phyloP scores from a whole-genome alignment of 1,284 basidiomycete species.

The Sanghuangporus baumii region DNA sequence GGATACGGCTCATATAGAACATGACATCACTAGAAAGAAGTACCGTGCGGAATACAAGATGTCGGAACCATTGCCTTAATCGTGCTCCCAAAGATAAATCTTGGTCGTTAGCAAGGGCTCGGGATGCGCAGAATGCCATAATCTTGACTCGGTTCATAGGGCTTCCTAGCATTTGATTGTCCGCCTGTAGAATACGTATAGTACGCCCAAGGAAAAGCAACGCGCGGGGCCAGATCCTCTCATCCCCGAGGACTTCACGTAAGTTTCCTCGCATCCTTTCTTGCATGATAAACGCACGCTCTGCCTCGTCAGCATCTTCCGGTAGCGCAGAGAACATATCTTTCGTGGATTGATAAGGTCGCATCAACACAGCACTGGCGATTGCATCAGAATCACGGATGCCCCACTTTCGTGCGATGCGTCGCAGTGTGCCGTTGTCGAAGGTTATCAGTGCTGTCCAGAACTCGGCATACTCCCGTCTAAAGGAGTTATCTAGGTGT shows the following conservation, averaged over 20 bases:
- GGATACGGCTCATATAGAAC: slow-evolving; percentile 49
- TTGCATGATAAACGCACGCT: slow-evolving; percentile 67
- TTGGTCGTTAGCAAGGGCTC: slow-evolving; percentile 35
- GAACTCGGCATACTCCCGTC: slow-evolving; percentile 67
- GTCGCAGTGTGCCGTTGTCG: slow-evolving; percentile 59
- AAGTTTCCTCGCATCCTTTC: slow-evolving; percentile 46
- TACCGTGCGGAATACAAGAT: slow-evolving; percentile 47
- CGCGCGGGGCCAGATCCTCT: slow-evolving; percentile 68
- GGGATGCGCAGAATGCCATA: slow-evolving; percentile 67
- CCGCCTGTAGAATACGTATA: slow-evolving; percentile 58
- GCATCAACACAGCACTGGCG: slow-evolving; percentile 66
- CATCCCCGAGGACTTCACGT: slow-evolving; percentile 44
- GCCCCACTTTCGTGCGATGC: slow-evolving; percentile 70
- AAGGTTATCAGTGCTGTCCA: slow-evolving; percentile 76
- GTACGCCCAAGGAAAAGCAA: slow-evolving; percentile 80
- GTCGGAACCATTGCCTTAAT: slow-evolving; percentile 42
- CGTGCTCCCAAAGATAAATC: slow-evolving; percentile 34
- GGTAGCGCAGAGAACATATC: slow-evolving; percentile 27
- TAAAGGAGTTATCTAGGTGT: slow-evolving; percentile 55
- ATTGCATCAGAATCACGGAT: slow-evolving; percentile 76
- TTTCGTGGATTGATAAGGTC: slow-evolving; percentile 31
- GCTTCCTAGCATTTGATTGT: slow-evolving; percentile 74
- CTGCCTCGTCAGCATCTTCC: slow-evolving; percentile 29
- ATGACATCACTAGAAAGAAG: slow-evolving; percentile 52
- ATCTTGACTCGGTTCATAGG: slow-evolving; percentile 87